A percentile compares a stretch with the other conserved stretches of the same genome.
Conservation (phyloP, 2,329 filamentous ascomycete genomes). For the Nemania serpens region DNA sequence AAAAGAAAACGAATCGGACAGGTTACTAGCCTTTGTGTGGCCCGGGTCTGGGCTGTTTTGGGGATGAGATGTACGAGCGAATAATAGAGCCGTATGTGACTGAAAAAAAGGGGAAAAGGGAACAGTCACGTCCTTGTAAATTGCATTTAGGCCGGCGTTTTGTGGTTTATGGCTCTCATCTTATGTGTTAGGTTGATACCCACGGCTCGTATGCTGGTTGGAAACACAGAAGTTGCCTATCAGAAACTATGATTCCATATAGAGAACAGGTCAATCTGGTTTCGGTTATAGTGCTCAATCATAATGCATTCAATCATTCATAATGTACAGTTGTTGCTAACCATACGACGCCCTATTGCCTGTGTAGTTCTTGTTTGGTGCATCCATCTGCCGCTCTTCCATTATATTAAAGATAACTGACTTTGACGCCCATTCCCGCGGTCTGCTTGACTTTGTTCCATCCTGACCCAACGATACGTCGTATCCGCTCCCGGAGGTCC, state of each 20-base stretch:
- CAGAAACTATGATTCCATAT: neutral
- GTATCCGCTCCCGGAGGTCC: conserved; percentile 75
- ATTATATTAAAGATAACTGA: conserved; percentile 79
- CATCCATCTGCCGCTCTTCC: neutral
- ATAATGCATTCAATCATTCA: conserved; percentile 31
- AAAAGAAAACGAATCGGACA: conserved; percentile 69
- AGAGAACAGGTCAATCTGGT: neutral
- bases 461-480: conserved; percentile 67
- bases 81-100: neutral
- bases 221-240: neutral
- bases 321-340: conserved; percentile 34
- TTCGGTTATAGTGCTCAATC: conserved; percentile 13
- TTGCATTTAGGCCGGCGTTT: conserved; percentile 37
- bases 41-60: conserved; percentile 54
- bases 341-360: conserved; percentile 26
- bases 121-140: conserved; percentile 10
- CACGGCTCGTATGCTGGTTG: conserved; percentile 5
- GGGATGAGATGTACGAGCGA: conserved; percentile 8
- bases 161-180: conserved; percentile 25
- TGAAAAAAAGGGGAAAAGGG: neutral
- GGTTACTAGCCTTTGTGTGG: conserved; percentile 57
- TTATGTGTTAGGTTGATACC: conserved; percentile 30
- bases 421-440: conserved; percentile 95
- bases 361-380: neutral
- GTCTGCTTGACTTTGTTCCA: conserved; percentile 86